Evolutionary conservation across 371 early-diverging fungal species (phyloP).

Genomic region (Mucor saturninus): DNA sequence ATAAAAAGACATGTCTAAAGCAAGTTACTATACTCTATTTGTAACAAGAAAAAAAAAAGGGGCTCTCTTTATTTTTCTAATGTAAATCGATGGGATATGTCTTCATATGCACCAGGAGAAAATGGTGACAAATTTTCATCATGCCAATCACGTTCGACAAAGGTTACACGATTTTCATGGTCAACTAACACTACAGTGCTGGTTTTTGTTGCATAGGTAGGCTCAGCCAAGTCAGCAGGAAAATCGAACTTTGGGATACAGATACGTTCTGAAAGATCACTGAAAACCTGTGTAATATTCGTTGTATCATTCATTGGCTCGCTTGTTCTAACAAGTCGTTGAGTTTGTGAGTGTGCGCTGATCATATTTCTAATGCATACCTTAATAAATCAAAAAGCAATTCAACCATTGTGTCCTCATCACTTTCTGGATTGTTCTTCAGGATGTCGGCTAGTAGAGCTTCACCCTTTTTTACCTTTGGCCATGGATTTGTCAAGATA

Average conservation of each 20-base stretch:
- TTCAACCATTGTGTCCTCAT: constrained; percentile 44
- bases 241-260: constrained; percentile 38
- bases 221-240: background rate
- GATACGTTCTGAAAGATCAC: constrained; percentile 40
- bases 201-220: constrained; percentile 55
- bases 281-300: constrained; percentile 18
- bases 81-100: constrained; percentile 8
- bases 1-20: too few species aligned
- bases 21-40: too few species aligned
- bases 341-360: background rate
- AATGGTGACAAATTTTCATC: constrained; percentile 14
- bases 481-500: constrained; percentile 53
- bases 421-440: constrained; percentile 13
- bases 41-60: too few species aligned
- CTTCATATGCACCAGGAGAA: constrained; percentile 12
- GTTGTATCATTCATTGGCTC: constrained; percentile 23
- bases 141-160: constrained; percentile 49
- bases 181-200: constrained; percentile 61
- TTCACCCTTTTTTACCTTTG: constrained; percentile 52
- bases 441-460: constrained; percentile 39
- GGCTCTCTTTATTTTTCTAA: background rate
- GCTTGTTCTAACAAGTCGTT: constrained; percentile 17
- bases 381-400: constrained; percentile 51
- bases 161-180: constrained; percentile 42
- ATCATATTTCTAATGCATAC: constrained; percentile 16